Base-by-base conservation (phyloP, 768 basidiomycete species). In the Lactarius sanguifluus region DNA sequence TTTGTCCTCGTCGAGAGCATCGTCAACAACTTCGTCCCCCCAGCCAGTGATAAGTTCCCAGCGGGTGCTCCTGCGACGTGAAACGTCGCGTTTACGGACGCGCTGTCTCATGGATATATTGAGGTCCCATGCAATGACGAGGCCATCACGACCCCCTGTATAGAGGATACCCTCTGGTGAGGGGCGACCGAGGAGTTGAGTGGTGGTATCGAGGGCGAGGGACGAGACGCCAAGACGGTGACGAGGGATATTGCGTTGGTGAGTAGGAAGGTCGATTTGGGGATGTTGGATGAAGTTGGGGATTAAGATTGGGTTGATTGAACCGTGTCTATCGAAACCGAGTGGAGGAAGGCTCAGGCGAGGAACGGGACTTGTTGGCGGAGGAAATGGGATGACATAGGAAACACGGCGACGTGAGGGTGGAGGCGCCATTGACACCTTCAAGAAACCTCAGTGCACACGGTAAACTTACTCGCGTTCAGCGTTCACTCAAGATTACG, bases 11-110 rank as follows among this genome's bases (percentile, higher is more conserved):
- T 88, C 88, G 2, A 77, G 80, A 64, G 89, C 86, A 56, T 91
- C 89, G 65, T 86, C 87, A 36, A 83, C 80, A 18, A 77, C 76
- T 50, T 90, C 88, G 72, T 90, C 91, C 50, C 78, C 85, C 90
- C 92, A 94, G 32, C 92, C 93, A 0, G 93, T 96, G 74, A 95
- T 79, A 9, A 86, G 78, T 75, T 95, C 94, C 87, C 95, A 93
- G 54, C 84, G 78, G 45, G 80, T 80, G 45, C 67, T 62, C 73
- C 74, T 66, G 61, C 71, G 52, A 66, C 47, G 25, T 5, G 65
- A 54, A 9, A 69, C 69, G 52, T 76, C 75, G 30, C 76, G 75
- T 20, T 73, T 71, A 41, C 71, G 76, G 28, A 70, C 75, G 41
- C 86, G 76, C 43, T 79, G 76, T 71, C 78, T 84, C 82, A 88